phyloP scores from a whole-genome alignment of 208 protist species.

The Trypanosoma cruzi region DNA sequence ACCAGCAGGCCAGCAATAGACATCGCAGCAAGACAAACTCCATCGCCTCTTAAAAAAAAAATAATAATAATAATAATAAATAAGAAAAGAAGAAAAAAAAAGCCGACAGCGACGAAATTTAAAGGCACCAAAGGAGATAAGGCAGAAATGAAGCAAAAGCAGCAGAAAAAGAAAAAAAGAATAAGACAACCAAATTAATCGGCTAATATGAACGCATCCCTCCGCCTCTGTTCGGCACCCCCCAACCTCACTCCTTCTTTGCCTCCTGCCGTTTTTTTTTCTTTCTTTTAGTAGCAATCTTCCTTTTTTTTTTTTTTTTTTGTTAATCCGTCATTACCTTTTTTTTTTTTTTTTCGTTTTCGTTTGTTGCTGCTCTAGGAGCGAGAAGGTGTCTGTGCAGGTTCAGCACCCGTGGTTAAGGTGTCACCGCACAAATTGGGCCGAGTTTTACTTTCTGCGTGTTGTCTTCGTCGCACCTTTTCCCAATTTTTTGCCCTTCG shows the following conservation, averaged over 20 bases:
- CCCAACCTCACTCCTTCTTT: background rate
- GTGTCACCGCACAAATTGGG: background rate
- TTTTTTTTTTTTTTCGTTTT: conserved; percentile 9
- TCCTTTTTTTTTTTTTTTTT: background rate
- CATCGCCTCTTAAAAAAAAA: background rate
- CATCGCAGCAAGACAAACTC: background rate
- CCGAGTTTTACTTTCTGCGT: conserved; percentile 5
- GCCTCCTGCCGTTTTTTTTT: background rate
- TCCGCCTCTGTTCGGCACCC: background rate
- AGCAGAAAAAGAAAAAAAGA: background rate
- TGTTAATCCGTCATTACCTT: background rate
- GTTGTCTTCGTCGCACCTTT: background rate
- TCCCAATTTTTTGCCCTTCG: conserved; percentile 1
- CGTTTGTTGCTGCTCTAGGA: background rate
- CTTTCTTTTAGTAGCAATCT: background rate
- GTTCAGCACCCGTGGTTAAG: background rate
- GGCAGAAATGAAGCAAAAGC: background rate
- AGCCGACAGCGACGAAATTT: too few relatives aligned
- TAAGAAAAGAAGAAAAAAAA: background rate
- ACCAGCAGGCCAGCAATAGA: background rate
- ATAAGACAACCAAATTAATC: background rate
- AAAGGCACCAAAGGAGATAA: background rate
- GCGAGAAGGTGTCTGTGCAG: background rate
- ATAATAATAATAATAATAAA: background rate
- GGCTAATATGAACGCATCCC: background rate